phyloP scores from a whole-genome alignment of 345 rosid genomes.

The Salix viminalis region DNA sequence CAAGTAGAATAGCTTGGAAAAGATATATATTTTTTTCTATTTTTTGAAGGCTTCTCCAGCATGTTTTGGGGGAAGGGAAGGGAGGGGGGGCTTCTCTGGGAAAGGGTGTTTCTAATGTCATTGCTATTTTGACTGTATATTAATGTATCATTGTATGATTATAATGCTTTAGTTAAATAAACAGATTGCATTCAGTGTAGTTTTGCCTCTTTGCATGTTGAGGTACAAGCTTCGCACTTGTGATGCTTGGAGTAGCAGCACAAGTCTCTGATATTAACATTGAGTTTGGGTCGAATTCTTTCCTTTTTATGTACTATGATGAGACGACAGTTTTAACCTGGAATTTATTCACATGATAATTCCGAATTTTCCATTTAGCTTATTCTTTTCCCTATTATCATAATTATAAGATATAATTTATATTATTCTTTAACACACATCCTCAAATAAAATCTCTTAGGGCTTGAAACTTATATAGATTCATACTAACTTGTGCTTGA shows the following conservation, averaged over 20 bases:
- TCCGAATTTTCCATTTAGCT: too few species aligned
- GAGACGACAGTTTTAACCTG: neutral
- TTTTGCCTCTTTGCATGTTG: neutral
- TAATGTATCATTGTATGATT: neutral
- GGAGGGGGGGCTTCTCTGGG: neutral
- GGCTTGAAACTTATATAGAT: rapidly evolving
- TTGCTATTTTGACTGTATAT: neutral
- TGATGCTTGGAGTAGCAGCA: neutral
- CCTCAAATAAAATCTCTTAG: too few species aligned
- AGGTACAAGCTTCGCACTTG: neutral
- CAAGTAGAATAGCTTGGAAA: neutral
- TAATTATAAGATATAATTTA: neutral
- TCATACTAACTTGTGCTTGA: rapidly evolving
- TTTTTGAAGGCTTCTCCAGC: too few species aligned
- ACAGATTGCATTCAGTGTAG: neutral
- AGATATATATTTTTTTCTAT: too few species aligned
- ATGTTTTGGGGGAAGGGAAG: neutral
- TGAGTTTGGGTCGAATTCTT: neutral
- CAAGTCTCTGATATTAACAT: neutral
- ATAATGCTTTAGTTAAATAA: neutral
- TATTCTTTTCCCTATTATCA: neutral
- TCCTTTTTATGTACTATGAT: neutral
- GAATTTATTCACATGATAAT: neutral
- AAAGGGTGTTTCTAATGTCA: neutral
- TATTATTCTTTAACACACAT: too few species aligned